Evolutionary conservation across 495 filamentous ascomycete genomes (phyloP).

Genomic region (Rostrohypoxylon terebratum): DNA sequence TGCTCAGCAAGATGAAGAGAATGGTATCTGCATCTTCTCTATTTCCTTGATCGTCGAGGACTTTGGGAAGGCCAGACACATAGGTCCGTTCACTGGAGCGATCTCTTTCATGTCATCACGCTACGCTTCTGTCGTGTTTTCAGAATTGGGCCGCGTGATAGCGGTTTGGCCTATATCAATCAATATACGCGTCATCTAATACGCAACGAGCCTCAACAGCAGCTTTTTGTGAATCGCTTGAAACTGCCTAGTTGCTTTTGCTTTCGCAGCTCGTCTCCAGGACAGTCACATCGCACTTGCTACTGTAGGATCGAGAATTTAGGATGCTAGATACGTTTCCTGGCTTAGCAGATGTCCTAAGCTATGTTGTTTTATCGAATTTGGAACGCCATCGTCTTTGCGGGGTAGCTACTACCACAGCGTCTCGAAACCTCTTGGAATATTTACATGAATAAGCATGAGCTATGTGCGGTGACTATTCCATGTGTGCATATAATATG

Average conservation of each 20-base stretch:
- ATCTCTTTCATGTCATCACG: not conserved
- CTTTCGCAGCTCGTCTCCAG: not conserved
- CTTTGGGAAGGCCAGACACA: not conserved
- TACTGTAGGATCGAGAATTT: conserved; percentile 28
- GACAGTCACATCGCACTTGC: conserved; percentile 25
- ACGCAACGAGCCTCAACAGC: not conserved
- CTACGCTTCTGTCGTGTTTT: not conserved
- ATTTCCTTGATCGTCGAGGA: not conserved
- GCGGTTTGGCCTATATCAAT: no score
- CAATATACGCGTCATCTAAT: not conserved
- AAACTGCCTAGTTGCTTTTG: not conserved
- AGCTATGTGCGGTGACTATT: conserved; percentile 9
- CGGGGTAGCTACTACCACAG: conserved; percentile 21
- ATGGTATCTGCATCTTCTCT: not conserved
- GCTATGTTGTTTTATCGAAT: conserved; percentile 26
- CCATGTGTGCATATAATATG: not conserved
- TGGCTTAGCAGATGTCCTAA: conserved; percentile 9
- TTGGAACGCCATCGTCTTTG: conserved; percentile 10
- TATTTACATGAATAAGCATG: conserved; percentile 18
- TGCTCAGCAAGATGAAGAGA: not conserved
- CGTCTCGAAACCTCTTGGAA: conserved; percentile 3
- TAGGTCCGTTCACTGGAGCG: not conserved
- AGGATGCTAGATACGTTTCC: conserved; percentile 5
- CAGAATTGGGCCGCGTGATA: no score
- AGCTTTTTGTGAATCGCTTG: not conserved